Conservation (phyloP, 305 asterid species). For the Withania somnifera region DNA sequence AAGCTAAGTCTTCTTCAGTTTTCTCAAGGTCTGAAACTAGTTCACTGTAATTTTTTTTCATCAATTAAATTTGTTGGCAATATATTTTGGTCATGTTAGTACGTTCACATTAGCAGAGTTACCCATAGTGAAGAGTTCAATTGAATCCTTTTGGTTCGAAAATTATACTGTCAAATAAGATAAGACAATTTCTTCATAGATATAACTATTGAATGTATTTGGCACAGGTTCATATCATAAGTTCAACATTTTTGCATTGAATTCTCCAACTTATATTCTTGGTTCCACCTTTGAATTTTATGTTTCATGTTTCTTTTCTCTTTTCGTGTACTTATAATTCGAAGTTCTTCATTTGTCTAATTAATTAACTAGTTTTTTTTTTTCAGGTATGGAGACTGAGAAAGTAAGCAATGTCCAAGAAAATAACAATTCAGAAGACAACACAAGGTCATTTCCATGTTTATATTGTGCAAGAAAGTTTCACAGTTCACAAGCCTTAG, state of each 20-base stretch:
- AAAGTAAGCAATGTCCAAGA: constrained; percentile 15
- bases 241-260: neutral
- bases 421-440: constrained; percentile 21
- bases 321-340: neutral
- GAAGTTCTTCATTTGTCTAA: neutral
- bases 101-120: neutral
- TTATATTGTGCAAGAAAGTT: constrained; percentile 44
- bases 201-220: neutral
- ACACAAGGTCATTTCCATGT: constrained; percentile 40
- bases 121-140: neutral
- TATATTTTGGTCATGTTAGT: neutral
- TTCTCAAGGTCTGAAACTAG: neutral
- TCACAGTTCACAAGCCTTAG: constrained; percentile 51
- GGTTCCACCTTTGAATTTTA: no score
- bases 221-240: neutral
- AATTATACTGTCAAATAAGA: no score
- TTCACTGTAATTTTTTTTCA: neutral
- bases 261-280: no score
- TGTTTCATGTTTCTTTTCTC: neutral
- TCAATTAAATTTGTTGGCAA: neutral
- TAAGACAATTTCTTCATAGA: neutral
- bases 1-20: neutral
- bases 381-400: constrained; percentile 36
- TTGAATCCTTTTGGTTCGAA: neutral
- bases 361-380: neutral